Conservation (phyloP, 73 alveolate genomes). For the Paramecium sonneborni region DNA sequence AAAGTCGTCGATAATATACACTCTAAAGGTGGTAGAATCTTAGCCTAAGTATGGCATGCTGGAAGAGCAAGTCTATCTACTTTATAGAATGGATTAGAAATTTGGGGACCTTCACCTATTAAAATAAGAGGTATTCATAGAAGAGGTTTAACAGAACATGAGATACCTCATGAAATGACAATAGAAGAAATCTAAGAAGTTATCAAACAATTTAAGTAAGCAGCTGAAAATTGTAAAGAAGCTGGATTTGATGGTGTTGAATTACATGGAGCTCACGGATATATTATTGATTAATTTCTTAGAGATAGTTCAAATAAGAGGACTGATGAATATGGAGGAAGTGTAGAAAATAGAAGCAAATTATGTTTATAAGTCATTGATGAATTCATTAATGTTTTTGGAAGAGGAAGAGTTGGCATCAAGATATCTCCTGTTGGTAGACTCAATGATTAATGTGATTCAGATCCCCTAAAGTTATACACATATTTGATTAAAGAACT, state of each 20-base stretch:
- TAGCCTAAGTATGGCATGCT: constrained; percentile 55
- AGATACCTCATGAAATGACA: constrained; percentile 46
- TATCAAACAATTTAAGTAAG: constrained; percentile 71
- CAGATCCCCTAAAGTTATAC: constrained; percentile 63
- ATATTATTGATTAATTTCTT: constrained; percentile 69
- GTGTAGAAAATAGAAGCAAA: constrained; percentile 75
- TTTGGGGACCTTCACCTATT: constrained; percentile 48
- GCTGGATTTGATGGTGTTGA: constrained; percentile 88
- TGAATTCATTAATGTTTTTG: constrained; percentile 70
- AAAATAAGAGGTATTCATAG: constrained; percentile 34
- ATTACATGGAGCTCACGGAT: constrained; percentile 77
- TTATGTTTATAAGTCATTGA: constrained; percentile 71
- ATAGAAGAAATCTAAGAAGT: constrained; percentile 60
- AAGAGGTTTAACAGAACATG: constrained; percentile 1
- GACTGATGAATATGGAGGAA: constrained; percentile 83
- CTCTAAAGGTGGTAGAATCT: constrained; percentile 47
- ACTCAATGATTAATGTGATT: constrained; percentile 60
- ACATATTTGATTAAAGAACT: constrained; percentile 60
- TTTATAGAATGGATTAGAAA: background rate
- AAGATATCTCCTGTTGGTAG: constrained; percentile 53
- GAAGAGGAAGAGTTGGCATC: constrained; percentile 30
- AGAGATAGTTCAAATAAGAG: constrained; percentile 70
- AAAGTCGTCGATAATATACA: constrained; percentile 57
- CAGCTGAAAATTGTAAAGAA: constrained; percentile 76
- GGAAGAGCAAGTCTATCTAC: constrained; percentile 52